A percentile compares a stretch with the other conserved stretches of the same genome.
phyloP scores from a whole-genome alignment of 441 rosid genomes.

The Viola pubescens region DNA sequence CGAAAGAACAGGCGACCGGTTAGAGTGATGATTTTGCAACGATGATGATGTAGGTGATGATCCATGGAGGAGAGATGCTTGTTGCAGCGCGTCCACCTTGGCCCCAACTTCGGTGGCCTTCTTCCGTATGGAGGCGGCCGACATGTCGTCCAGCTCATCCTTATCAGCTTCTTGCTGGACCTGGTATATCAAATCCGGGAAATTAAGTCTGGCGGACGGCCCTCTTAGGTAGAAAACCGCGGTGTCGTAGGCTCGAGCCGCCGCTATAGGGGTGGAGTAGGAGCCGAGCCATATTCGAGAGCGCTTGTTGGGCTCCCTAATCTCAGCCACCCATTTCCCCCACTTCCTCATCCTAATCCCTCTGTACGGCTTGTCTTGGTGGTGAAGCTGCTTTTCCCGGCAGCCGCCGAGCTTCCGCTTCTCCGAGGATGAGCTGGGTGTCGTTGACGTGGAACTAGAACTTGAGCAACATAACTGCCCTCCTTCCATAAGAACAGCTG shows the following conservation, averaged over 20 bases:
- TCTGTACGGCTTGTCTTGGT: constrained; percentile 57
- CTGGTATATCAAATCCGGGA: constrained; percentile 59
- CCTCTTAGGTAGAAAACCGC: constrained; percentile 78
- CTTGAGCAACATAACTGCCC: constrained; percentile 24
- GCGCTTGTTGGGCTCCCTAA: constrained; percentile 80
- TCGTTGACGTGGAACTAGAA: constrained; percentile 16
- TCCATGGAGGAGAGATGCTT: constrained; percentile 25
- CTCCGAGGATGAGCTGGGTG: constrained; percentile 12
- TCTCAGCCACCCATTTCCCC: constrained; percentile 93
- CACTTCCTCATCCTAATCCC: constrained; percentile 92
- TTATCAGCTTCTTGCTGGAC: constrained; percentile 10
- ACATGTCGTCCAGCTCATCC: constrained; percentile 36
- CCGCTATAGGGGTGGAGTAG: constrained; percentile 67
- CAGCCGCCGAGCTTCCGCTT: constrained; percentile 25
- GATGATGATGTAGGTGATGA: not conserved
- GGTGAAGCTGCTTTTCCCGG: constrained; percentile 12
- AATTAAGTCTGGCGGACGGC: constrained; percentile 74
- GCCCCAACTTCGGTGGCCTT: constrained; percentile 79
- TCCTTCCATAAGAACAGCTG: constrained; percentile 24
- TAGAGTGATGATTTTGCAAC: constrained; percentile 6
- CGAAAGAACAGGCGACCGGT: constrained; percentile 18
- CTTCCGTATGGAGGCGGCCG: constrained; percentile 73
- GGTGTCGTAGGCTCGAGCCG: constrained; percentile 83
- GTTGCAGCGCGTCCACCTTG: constrained; percentile 59
- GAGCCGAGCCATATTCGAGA: constrained; percentile 89